Base-by-base conservation (phyloP, 441 rosid genomes). In the Croton laevigatus region DNA sequence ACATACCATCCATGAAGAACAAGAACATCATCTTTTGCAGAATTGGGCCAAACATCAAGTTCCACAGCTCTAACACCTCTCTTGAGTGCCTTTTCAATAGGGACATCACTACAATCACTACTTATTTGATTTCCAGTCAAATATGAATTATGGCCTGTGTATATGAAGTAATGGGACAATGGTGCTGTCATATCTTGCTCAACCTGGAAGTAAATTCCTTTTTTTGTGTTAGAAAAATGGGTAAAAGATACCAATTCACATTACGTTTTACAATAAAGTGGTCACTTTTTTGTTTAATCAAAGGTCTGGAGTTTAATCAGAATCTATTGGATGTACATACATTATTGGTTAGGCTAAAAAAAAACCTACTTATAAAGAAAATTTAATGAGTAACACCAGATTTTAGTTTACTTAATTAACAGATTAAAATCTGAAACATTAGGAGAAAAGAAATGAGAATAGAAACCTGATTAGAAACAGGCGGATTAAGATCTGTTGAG, bases 21-120 rank as follows among this genome's bases (percentile, higher is more conserved):
- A 65, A 86, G 79, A 2, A 91, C 82, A 74, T 82, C 76, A 65
- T 87, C 89, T 74, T 86, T 87, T 17, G 78, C 62, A 0, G 89
- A 82, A 80, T 90, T 87, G 0, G 97, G 98, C 98, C 97, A 94
- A 27, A 94, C 71, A 81, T 94, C 98, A 46, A 94, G 84, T 72
- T 94, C 97, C 71, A 94, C 83, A 37, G 87, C 97, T 65, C 96
- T 83, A 8, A 94, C 96, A 54, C 98, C 98, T 78, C 76, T 85
- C 69, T 82, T 69, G 70, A 94, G 78, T 8, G 97, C 93, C 27
- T 75, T 73, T 71, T 88, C 82, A 64, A 90, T 91, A 5, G 97
- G 98, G 38, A 74, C 62, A n/a, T 88, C 95, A 46, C 97, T 93
- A 79, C 96, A 93, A 67, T 93, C 89, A 71, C 97, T 93, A 51